Evolutionary conservation across 2,329 filamentous ascomycete genomes (phyloP).

Genomic region (Scedosporium apiospermum): DNA sequence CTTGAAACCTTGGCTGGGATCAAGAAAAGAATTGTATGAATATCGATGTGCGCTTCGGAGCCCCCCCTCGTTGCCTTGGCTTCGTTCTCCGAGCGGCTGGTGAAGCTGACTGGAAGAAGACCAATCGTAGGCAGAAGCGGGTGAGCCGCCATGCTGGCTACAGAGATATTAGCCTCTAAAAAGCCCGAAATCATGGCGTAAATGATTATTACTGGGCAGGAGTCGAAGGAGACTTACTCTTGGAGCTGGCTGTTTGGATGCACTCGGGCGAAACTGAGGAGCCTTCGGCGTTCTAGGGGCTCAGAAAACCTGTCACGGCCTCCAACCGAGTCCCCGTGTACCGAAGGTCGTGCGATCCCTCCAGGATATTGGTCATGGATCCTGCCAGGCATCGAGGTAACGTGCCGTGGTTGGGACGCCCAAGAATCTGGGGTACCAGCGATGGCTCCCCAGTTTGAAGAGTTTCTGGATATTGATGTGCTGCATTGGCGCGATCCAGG

Average conservation of each 20-base stretch:
- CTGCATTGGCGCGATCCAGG: not conserved
- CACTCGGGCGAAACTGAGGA: not conserved
- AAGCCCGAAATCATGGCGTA: not conserved
- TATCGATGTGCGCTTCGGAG: not conserved
- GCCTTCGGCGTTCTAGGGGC: not conserved
- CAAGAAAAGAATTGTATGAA: not conserved
- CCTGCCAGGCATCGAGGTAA: not conserved
- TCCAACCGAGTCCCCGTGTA: not conserved
- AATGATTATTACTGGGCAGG: not conserved
- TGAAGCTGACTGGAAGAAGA: not conserved
- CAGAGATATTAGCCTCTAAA: no score
- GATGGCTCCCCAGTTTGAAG: not conserved
- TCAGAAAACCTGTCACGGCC: not conserved
- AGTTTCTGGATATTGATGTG: no score
- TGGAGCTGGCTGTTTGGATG: not conserved
- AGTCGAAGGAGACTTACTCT: not conserved
- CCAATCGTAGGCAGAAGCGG: not conserved
- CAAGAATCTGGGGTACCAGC: not conserved
- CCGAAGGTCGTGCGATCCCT: not conserved
- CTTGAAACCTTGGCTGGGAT: not conserved
- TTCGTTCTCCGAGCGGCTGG: not conserved
- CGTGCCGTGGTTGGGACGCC: not conserved
- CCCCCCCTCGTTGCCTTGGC: not conserved
- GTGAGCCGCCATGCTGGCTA: no score
- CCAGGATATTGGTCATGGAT: not conserved